Percentiles rank a stretch among this genome's conserved stretches.
Conservation (phyloP, 2,329 filamentous ascomycete species). For the Cladosporium sp. region DNA sequence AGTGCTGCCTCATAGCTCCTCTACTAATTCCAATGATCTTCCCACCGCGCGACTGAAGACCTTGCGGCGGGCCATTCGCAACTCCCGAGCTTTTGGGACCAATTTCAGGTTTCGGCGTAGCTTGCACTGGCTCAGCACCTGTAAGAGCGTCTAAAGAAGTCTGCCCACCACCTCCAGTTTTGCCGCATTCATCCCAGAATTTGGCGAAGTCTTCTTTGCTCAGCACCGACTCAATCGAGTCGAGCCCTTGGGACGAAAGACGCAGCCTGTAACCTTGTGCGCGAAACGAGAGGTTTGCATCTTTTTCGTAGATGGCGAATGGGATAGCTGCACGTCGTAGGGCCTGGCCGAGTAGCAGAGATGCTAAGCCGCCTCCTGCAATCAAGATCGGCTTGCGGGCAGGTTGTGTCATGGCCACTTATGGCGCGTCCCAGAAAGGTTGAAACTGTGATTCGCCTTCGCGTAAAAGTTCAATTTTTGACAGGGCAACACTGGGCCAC, state of each 20-base stretch:
- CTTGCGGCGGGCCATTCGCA: constrained; percentile 19
- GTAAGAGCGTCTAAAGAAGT: constrained; percentile 54
- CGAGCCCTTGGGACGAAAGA: constrained; percentile 57
- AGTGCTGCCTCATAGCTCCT: constrained; percentile 62
- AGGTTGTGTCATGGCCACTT: constrained; percentile 15
- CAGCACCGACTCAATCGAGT: constrained; percentile 62
- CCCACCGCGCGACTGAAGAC: constrained; percentile 19
- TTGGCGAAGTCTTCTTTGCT: constrained; percentile 43
- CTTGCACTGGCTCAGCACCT: constrained; percentile 39
- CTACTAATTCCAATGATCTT: constrained; percentile 57
- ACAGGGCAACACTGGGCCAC: neutral
- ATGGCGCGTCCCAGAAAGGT: neutral
- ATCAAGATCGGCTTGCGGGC: constrained; percentile 44
- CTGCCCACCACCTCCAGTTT: constrained; percentile 60
- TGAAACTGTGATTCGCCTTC: neutral
- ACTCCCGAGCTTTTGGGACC: constrained; percentile 5
- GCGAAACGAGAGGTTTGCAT: constrained; percentile 55
- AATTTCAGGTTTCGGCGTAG: neutral
- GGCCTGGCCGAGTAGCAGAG: constrained; percentile 41
- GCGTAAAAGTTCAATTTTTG: neutral
- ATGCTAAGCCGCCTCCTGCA: constrained; percentile 43
- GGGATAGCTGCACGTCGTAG: constrained; percentile 40
- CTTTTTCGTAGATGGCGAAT: constrained; percentile 45
- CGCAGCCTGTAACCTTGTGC: constrained; percentile 64
- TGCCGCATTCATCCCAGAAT: constrained; percentile 62